Percentiles rank a stretch among this genome's conserved stretches.
phyloP scores from a whole-genome alignment of 2,329 filamentous ascomycete species.

The Xylaria sp. region DNA sequence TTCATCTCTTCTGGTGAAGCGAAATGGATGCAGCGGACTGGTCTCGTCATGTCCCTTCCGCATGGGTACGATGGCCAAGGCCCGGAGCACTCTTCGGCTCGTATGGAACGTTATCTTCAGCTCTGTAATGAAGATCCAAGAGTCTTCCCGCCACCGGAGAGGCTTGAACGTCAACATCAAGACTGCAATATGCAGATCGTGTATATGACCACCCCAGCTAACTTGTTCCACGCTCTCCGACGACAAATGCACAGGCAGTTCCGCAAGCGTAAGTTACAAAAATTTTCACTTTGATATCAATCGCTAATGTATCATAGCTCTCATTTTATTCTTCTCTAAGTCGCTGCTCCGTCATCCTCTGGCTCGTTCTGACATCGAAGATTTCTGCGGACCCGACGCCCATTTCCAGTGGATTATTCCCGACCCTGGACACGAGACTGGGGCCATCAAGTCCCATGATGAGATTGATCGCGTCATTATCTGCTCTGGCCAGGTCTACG shows the following conservation, averaged over 20 bases:
- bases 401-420: conserved; percentile 98
- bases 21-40: conserved; percentile 98
- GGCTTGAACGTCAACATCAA: conserved; percentile 96
- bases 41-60: conserved; percentile 93
- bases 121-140: conserved; percentile 97
- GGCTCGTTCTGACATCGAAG: conserved; percentile 87
- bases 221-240: conserved; percentile 95
- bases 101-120: conserved; percentile 97
- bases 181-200: conserved; percentile 99
- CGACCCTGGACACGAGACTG: conserved; percentile 83
- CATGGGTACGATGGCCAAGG: conserved; percentile 99
- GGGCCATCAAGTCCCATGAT: conserved; percentile 79
- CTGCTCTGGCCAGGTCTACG: conserved; percentile 95
- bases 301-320: conserved; percentile 64
- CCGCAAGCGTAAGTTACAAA: conserved; percentile 84
- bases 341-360: conserved; percentile 93
- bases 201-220: conserved; percentile 95
- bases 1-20: conserved; percentile 97
- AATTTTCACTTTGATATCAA: not conserved
- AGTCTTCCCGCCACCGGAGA: conserved; percentile 87
- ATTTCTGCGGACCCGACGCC: conserved; percentile 84
- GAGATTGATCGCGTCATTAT: conserved; percentile 94
- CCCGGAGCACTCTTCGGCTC: conserved; percentile 96
- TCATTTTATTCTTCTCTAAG: conserved; percentile 99
- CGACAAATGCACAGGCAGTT: conserved; percentile 99